Conservation (phyloP, 202 grass and related monocot species). For the Schoenoplectus tabernaemontani region DNA sequence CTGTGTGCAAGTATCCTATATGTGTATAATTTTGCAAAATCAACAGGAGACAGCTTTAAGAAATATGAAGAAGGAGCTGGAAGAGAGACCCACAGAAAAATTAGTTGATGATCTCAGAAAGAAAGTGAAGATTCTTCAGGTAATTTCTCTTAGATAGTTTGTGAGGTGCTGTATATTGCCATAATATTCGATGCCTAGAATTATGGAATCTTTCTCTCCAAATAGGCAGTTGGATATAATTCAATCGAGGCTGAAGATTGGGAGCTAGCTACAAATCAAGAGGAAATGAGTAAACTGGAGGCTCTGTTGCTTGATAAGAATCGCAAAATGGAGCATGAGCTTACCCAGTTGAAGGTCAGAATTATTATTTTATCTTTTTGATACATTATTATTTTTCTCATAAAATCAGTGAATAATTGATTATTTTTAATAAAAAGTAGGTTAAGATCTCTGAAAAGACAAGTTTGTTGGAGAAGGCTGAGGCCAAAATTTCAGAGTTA, state of each 20-base stretch:
- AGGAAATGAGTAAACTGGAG: constrained; percentile 99
- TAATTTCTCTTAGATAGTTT: constrained; percentile 14
- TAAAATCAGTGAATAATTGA: constrained; percentile 3
- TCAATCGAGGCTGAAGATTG: constrained; percentile 99
- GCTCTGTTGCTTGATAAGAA: constrained; percentile 97
- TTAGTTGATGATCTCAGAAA: constrained; percentile 97
- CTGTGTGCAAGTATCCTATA: constrained; percentile 10
- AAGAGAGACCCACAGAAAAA: constrained; percentile 84
- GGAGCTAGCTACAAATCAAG: constrained; percentile 87
- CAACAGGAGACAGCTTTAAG: constrained; percentile 68
- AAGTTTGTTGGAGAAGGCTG: constrained; percentile 66
- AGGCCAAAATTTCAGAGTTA: constrained; percentile 60
- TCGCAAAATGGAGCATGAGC: constrained; percentile 99
- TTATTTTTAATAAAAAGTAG: constrained; percentile 34
- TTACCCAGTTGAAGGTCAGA: constrained; percentile 95
- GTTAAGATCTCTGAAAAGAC: constrained; percentile 97
- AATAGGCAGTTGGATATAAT: constrained; percentile 96
- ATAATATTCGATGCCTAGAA: constrained; percentile 8
- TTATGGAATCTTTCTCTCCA: constrained; percentile 21
- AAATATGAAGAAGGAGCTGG: constrained; percentile 83
- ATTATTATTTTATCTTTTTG: constrained; percentile 25
- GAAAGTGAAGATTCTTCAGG: constrained; percentile 99
- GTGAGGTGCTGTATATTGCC: neutral
- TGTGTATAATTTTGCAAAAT: constrained; percentile 24
- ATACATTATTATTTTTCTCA: constrained; percentile 13